Percentiles rank a stretch among this genome's conserved stretches.
phyloP scores from a whole-genome alignment of 2,329 filamentous ascomycete genomes.

The Phaeosphaeriaceae sp. region DNA sequence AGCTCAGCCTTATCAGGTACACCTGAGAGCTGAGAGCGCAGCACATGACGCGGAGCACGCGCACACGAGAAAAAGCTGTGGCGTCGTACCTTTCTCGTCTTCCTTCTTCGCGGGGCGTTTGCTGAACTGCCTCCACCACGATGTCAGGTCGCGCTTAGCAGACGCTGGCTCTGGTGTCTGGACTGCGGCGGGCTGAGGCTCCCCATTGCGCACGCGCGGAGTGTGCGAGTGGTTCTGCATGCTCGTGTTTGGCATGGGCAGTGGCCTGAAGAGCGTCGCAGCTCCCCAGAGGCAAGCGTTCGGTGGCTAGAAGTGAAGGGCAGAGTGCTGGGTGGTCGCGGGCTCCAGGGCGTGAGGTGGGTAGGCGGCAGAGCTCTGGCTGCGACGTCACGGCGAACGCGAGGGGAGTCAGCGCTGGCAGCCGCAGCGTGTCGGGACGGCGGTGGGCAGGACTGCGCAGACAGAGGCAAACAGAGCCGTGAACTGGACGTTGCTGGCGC shows the following conservation, averaged over 20 bases:
- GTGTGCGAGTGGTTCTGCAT: slow-evolving; percentile 47
- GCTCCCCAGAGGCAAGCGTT: slow-evolving; percentile 27
- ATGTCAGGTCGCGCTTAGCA: slow-evolving; percentile 85
- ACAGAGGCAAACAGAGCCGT: slow-evolving; percentile 1
- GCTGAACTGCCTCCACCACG: slow-evolving; percentile 96
- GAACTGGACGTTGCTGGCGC: slow-evolving; percentile 17
- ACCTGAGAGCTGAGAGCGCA: slow-evolving; percentile 9
- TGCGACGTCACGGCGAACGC: slow-evolving; percentile 22
- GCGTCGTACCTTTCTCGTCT: slow-evolving; percentile 65
- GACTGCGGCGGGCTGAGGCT: slow-evolving; percentile 52
- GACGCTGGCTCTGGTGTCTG: slow-evolving; percentile 71
- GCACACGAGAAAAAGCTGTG: slow-evolving; percentile 2
- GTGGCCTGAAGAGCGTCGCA: slow-evolving; percentile 31
- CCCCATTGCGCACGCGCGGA: slow-evolving; percentile 52
- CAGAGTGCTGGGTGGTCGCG: slow-evolving; percentile 27
- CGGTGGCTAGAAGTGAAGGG: slow-evolving; percentile 21
- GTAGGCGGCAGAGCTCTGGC: slow-evolving; percentile 35
- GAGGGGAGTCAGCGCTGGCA: slow-evolving; percentile 10
- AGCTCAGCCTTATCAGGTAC: slow-evolving; percentile 24
- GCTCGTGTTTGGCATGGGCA: slow-evolving; percentile 48
- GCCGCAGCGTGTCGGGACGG: slow-evolving; percentile 12
- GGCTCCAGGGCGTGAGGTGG: slow-evolving; percentile 28
- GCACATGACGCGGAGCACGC: slow-evolving; percentile 3
- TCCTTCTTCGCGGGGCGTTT: slow-evolving; percentile 68
- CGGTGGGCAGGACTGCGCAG: not conserved